Evolutionary conservation across 805 yeast genomes (phyloP), one percentile per base, ranked within the genome.

Genomic region (Starmerella stellata): DNA sequence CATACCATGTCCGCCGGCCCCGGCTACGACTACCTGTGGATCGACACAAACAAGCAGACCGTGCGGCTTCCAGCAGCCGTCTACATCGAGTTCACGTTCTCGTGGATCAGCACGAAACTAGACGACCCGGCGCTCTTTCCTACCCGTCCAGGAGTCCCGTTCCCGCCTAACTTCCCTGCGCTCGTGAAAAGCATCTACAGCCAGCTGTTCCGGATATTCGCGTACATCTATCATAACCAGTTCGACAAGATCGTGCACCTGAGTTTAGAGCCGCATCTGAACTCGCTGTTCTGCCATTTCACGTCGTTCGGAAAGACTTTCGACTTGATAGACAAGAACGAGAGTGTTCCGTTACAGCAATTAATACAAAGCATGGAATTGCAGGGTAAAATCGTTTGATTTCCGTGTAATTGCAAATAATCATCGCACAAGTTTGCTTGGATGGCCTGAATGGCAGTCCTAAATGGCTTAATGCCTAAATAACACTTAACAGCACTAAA

Each of bases 261-360:
- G 42, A 76, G 93, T 2, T 59, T 90, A 43, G 98, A 90, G 56
- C 95, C 96, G 1, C 96, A 90, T 56, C 90, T 94, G 93, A 90
- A 90, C 58, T 85, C 96, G 3, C 80, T 85, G 50, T 90, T 92
- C 60, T 90, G 94, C 14, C 98, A 90, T 56, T 90, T 79, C 52
- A 70, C 87, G 33, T 77, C 93, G 38, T 81, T 90, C 53, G 71
- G 78, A 13, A 76, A 77, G 43, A 93, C 83, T 47, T 90, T 81
- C 57, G 75, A 72, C 38, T 67, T 90, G 46, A 65, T 90, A 27
- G 96, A 83, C 43, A 63, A 73, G 38, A 64, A 66, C 39, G 99
- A 90, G 46, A 60, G 83, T 57, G 78, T 66, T 39, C 96, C 98
- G 0, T 60, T 90, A 44, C 58, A 65, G 34, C 75, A 78, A 4